phyloP scores from a whole-genome alignment of 2,329 filamentous ascomycete genomes.

The Fusarium lyarnte region DNA sequence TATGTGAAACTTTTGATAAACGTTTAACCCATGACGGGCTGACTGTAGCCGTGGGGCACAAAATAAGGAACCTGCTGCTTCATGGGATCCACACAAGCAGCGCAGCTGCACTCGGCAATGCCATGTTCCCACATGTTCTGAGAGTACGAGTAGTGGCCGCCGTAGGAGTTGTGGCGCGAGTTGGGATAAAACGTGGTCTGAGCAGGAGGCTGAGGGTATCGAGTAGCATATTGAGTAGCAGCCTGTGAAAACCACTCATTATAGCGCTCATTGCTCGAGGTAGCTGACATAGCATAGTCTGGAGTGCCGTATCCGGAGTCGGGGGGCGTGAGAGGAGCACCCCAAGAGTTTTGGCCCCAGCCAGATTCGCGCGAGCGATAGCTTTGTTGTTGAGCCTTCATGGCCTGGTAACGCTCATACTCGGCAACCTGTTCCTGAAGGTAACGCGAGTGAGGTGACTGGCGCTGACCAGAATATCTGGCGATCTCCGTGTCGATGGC shows the following conservation, averaged over 20 bases:
- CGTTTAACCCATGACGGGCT: conserved; percentile 63
- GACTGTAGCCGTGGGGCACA: conserved; percentile 59
- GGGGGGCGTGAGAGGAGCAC: conserved; percentile 65
- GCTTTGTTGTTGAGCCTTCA: conserved; percentile 53
- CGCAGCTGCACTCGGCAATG: conserved; percentile 60
- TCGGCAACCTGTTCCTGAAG: conserved; percentile 65
- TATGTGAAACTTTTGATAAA: conserved; percentile 27
- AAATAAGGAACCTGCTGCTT: conserved; percentile 63
- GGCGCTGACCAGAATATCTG: conserved; percentile 50
- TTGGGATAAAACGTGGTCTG: conserved; percentile 53
- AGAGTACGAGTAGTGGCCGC: conserved; percentile 57
- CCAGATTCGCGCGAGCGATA: conserved; percentile 58
- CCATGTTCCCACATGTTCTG: conserved; percentile 62
- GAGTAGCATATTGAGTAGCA: conserved; percentile 54
- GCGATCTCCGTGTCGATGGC: conserved; percentile 57
- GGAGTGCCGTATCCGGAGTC: conserved; percentile 71
- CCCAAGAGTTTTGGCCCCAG: conserved; percentile 58
- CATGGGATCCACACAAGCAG: conserved; percentile 56
- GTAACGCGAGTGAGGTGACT: conserved; percentile 56
- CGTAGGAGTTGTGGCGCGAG: conserved; percentile 54
- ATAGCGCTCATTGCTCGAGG: conserved; percentile 64
- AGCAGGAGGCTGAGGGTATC: conserved; percentile 55
- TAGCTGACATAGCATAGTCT: conserved; percentile 65
- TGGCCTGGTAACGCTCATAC: conserved; percentile 59
- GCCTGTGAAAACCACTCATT: conserved; percentile 66